phyloP scores from a whole-genome alignment of 768 basidiomycete genomes.

The Termitomyces sp. region DNA sequence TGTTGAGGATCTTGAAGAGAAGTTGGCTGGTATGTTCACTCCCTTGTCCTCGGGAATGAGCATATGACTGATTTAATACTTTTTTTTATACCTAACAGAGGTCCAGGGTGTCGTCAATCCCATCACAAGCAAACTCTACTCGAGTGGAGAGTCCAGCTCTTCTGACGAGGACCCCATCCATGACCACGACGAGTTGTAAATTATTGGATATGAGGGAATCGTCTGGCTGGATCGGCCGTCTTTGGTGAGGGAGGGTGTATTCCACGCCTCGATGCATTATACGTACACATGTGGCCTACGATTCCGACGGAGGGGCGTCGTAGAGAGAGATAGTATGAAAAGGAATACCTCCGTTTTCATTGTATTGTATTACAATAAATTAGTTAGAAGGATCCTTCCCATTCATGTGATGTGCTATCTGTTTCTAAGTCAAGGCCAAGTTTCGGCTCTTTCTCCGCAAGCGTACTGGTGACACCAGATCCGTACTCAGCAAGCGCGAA shows the following conservation, averaged over 20 bases:
- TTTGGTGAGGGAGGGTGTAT: background rate
- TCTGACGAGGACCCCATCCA: conserved; percentile 36
- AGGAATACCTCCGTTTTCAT: conserved; percentile 8
- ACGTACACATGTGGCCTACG: conserved; percentile 1
- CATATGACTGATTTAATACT: background rate
- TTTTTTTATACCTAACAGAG: conserved; percentile 31
- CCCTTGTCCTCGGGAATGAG: background rate
- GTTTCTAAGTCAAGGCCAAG: too few species aligned
- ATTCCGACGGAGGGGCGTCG: conserved; percentile 3
- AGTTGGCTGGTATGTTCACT: conserved; percentile 51
- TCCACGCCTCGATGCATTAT: conserved; percentile 5
- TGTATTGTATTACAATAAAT: conserved; percentile 17
- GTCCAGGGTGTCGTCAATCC: conserved; percentile 76
- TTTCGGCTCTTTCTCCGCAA: too few species aligned
- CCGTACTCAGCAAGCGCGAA: too few species aligned
- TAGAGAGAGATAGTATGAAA: conserved; percentile 12
- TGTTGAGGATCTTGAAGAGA: conserved; percentile 91
- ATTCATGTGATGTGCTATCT: background rate
- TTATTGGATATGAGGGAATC: conserved; percentile 1
- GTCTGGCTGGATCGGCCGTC: background rate
- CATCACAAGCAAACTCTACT: conserved; percentile 81
- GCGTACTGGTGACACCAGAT: too few species aligned
- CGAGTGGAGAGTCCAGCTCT: conserved; percentile 30
- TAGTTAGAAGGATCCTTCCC: conserved; percentile 14
- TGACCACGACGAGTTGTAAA: conserved; percentile 48